phyloP scores from a whole-genome alignment of 1,284 basidiomycete species.

The Cutaneotrichosporon mucoides region DNA sequence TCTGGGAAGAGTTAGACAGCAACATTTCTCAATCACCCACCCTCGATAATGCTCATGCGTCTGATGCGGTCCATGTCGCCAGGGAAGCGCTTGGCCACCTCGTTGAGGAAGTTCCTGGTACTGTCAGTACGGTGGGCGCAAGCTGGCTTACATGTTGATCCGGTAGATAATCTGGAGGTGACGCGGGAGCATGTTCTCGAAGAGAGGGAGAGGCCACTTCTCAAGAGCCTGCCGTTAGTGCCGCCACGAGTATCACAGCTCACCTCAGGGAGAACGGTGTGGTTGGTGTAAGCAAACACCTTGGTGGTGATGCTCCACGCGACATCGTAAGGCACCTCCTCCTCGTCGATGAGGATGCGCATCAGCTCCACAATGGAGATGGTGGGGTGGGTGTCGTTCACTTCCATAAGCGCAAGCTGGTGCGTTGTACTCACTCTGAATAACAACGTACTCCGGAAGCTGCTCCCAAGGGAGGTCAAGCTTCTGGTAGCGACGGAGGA shows the following conservation, averaged over 20 bases:
- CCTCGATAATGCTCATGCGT: constrained; percentile 87
- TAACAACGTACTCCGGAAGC: constrained; percentile 78
- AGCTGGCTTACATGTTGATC: constrained; percentile 57
- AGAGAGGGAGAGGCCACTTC: constrained; percentile 82
- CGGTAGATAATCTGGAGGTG: constrained; percentile 77
- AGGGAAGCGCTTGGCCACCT: constrained; percentile 83
- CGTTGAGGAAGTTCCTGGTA: constrained; percentile 49
- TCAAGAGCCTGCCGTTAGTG: constrained; percentile 47
- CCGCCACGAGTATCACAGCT: neutral
- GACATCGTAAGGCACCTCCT: constrained; percentile 72
- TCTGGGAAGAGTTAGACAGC: constrained; percentile 53
- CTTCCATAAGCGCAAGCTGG: constrained; percentile 12
- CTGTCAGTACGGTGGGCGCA: constrained; percentile 32
- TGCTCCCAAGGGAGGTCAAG: constrained; percentile 48
- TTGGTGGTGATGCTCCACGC: constrained; percentile 84
- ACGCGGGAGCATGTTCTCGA: constrained; percentile 72
- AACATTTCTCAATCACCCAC: constrained; percentile 40
- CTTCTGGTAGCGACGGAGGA: constrained; percentile 57
- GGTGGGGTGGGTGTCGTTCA: constrained; percentile 79
- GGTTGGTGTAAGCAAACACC: constrained; percentile 91
- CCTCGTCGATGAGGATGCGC: constrained; percentile 76
- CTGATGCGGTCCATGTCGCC: constrained; percentile 70
- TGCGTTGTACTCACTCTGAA: constrained; percentile 56
- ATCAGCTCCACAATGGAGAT: constrained; percentile 90
- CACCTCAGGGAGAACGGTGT: constrained; percentile 53